Base-by-base conservation (phyloP, 163 green algal species). In the Scenedesmus sp. region DNA sequence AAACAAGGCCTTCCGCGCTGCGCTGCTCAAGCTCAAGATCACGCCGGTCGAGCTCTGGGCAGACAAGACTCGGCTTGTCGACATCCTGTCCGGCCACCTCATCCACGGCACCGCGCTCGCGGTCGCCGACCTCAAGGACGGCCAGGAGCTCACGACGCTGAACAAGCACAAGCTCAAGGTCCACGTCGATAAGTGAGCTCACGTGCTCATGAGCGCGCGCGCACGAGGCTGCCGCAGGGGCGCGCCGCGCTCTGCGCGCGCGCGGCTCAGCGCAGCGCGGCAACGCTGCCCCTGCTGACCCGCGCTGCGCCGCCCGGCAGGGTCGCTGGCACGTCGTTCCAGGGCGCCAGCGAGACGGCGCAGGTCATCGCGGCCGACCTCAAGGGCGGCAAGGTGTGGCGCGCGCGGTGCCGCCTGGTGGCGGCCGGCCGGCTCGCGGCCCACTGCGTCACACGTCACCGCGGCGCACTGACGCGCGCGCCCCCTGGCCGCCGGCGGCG, bases 1-100 rank as follows among this genome's bases (percentile, higher is more conserved):
- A 22, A 62, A 62, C 26, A 58, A 80, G 72, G 74, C 74, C 9
- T 81, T 81, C 31, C 11, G 42, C 11, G 24, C 67, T 47, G 74
- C 74, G n/a, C 74, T 81, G 48, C 51, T 81, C 11, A 81, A 81
- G 74, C 74, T 81, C 17, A 81, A 75, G 74, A 36, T 81, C 33
- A 81, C 47, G 18, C 58, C 58, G 17, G 39, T 47, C 9, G 36
- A 81, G 28, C 74, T 81, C 9, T 81, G 69, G 15, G 53, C 74
- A n/a, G 74, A 81, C 74, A 81, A 81, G 74, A 67, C 63, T 5
- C 39, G 62, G 17, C 74, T 81, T 33, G 67, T 45, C n/a, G 75
- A 81, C 74, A 75, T 81, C 24, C 28, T 81, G 47, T 50, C 29
- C 3, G 54, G 66, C 60, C 73, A 73, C 39, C 45, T 36, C 9